phyloP scores from a whole-genome alignment of 345 rosid genomes.

The Adansonia digitata region DNA sequence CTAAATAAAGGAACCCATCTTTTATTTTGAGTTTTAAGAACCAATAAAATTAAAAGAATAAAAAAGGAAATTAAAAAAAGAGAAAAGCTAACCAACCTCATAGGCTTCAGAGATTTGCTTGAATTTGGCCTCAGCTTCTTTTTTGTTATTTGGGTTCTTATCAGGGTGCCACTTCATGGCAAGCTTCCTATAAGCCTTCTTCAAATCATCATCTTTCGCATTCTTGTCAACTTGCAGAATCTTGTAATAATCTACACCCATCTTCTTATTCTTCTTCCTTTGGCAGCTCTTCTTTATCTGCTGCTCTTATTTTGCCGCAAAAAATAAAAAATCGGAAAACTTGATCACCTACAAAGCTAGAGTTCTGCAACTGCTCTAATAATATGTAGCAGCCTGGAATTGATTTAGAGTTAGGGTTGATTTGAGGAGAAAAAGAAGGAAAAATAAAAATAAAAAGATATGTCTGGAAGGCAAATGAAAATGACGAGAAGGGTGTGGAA shows the following conservation, averaged over 20 bases:
- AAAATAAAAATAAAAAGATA: too few species aligned
- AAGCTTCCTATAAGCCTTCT: constrained; percentile 82
- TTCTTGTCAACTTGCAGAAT: constrained; percentile 57
- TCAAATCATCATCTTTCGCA: constrained; percentile 70
- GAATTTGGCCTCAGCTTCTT: constrained; percentile 83
- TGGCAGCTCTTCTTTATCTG: neutral
- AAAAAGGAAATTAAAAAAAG: neutral
- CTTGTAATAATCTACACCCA: constrained; percentile 59
- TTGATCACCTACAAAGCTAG: neutral
- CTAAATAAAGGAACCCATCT: neutral
- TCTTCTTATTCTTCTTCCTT: constrained; percentile 6
- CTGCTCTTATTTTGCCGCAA: neutral
- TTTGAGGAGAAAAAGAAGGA: neutral
- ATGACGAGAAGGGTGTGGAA: constrained; percentile 3
- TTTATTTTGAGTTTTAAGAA: neutral
- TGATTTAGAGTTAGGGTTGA: neutral
- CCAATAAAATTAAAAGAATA: neutral
- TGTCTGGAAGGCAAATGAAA: neutral
- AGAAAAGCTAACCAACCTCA: constrained; percentile 48
- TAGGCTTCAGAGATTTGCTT: constrained; percentile 86
- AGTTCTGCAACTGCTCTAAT: neutral
- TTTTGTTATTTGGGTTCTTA: constrained; percentile 79
- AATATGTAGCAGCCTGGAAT: neutral
- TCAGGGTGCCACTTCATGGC: constrained; percentile 98
- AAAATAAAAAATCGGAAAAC: neutral